Conservation (phyloP, 164 flowering plant genomes). For the Amborella trichopoda region DNA sequence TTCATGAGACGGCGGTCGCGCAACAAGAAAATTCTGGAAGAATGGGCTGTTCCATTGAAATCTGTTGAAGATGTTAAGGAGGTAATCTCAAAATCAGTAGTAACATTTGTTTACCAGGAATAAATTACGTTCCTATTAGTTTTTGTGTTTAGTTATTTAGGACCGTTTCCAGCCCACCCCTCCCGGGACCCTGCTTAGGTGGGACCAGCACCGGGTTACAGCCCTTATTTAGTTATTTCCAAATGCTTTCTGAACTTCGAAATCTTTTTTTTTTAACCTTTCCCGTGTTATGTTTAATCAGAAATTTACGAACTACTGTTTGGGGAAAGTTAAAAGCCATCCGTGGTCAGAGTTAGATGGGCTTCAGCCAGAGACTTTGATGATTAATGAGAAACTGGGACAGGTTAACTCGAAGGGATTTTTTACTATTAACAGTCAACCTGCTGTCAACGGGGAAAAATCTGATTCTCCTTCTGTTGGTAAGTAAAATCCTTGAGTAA, state of each 20-base stretch:
- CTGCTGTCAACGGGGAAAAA: conserved; percentile 82
- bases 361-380: conserved; percentile 88
- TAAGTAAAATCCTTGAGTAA: conserved; percentile 35
- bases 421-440: conserved; percentile 96
- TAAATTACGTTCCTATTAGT: too few relatives aligned
- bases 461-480: conserved; percentile 87
- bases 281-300: conserved; percentile 13
- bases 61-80: conserved; percentile 64
- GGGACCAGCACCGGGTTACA: too few relatives aligned
- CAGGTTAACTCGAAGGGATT: conserved; percentile 73
- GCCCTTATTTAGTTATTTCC: too few relatives aligned
- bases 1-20: conserved; percentile 94
- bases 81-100: conserved; percentile 21
- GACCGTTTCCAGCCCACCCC: too few relatives aligned
- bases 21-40: conserved; percentile 77
- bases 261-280: too few relatives aligned
- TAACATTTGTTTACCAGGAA: too few relatives aligned
- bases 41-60: conserved; percentile 79
- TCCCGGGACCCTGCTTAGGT: too few relatives aligned
- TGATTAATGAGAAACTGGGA: conserved; percentile 68
- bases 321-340: conserved; percentile 66
- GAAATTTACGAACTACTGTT: conserved; percentile 63
- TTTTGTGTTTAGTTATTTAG: too few relatives aligned
- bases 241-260: too few relatives aligned
- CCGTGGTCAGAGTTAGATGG: conserved; percentile 98